A percentile compares a stretch with the other conserved stretches of the same genome.
Evolutionary conservation across 371 early-diverging fungal genomes (phyloP).

Genomic region (Mortierella sp.): DNA sequence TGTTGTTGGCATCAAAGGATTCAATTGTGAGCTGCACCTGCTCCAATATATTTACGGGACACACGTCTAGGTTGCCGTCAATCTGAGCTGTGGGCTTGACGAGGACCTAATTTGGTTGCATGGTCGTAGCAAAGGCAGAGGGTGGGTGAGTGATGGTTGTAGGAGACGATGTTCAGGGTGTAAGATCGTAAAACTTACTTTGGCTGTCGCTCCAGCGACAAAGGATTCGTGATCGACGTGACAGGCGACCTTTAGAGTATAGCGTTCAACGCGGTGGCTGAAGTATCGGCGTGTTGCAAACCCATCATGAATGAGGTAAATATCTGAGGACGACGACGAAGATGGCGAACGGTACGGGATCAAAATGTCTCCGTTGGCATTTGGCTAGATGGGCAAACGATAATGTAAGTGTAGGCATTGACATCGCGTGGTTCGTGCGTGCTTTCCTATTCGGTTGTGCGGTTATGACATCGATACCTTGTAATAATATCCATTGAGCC

Average conservation of each 20-base stretch:
- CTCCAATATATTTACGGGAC: slow-evolving; percentile 57
- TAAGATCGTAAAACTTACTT: slow-evolving; percentile 41
- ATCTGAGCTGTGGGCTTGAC: slow-evolving; percentile 56
- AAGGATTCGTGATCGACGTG: slow-evolving; percentile 64
- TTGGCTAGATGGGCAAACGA: slow-evolving; percentile 46
- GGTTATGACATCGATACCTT: too few species aligned
- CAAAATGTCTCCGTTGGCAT: slow-evolving; percentile 55
- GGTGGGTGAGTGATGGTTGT: too few species aligned
- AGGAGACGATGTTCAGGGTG: too few species aligned
- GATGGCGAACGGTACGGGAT: slow-evolving; percentile 56
- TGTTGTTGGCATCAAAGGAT: slow-evolving; percentile 34
- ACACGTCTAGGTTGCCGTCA: slow-evolving; percentile 25
- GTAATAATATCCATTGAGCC: slow-evolving; percentile 58
- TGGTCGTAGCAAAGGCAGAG: too few species aligned
- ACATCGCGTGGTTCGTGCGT: too few species aligned
- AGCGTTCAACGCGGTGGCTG: slow-evolving; percentile 52
- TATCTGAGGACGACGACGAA: slow-evolving; percentile 3
- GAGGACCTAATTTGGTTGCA: slow-evolving; percentile 30
- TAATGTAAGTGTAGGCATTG: slow-evolving; percentile 5
- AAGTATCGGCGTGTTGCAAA: slow-evolving; percentile 57
- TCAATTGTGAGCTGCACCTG: slow-evolving; percentile 52
- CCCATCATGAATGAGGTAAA: slow-evolving; percentile 55
- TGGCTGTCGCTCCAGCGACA: slow-evolving; percentile 55
- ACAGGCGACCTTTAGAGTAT: slow-evolving; percentile 54
- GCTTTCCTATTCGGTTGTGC: too few species aligned